Conservation (phyloP, 2,329 filamentous ascomycete species). For the Pestalotiopsis sp. region DNA sequence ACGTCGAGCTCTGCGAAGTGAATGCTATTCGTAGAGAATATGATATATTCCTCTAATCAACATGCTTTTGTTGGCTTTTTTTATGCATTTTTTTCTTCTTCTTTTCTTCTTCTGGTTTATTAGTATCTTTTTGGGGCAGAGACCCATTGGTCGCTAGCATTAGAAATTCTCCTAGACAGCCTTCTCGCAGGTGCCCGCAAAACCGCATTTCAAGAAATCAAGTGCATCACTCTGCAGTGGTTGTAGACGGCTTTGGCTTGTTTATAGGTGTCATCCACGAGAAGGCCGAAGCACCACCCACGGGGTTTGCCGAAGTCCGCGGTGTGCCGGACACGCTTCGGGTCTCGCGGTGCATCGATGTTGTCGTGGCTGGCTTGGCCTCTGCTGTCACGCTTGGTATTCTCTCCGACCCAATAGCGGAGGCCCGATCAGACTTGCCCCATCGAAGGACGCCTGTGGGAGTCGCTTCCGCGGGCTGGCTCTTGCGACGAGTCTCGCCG, state of each 20-base stretch:
- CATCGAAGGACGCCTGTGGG: conserved; percentile 40
- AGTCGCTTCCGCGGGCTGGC: conserved; percentile 39
- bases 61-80: conserved; percentile 10
- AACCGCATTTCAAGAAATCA: not conserved
- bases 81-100: conserved; percentile 16
- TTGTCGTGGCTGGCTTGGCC: conserved; percentile 25
- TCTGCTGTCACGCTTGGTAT: conserved; percentile 39
- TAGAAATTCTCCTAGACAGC: not conserved
- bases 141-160: not conserved
- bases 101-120: not conserved
- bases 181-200: not conserved
- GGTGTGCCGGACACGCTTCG: conserved; percentile 45
- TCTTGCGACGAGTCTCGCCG: conserved; percentile 56
- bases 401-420: conserved; percentile 41
- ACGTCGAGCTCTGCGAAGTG: not conserved
- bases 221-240: conserved; percentile 29
- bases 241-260: conserved; percentile 44
- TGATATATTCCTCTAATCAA: not conserved
- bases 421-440: conserved; percentile 52
- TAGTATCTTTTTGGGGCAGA: not conserved
- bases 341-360: conserved; percentile 31
- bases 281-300: conserved; percentile 92
- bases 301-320: conserved; percentile 70
- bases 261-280: conserved; percentile 75
- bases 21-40: not conserved